These are phyloP conservation scores for Boletus reticulatus DNA, from an alignment of 768 basidiomycete genomes.

Conservation along the genomic window DNA sequence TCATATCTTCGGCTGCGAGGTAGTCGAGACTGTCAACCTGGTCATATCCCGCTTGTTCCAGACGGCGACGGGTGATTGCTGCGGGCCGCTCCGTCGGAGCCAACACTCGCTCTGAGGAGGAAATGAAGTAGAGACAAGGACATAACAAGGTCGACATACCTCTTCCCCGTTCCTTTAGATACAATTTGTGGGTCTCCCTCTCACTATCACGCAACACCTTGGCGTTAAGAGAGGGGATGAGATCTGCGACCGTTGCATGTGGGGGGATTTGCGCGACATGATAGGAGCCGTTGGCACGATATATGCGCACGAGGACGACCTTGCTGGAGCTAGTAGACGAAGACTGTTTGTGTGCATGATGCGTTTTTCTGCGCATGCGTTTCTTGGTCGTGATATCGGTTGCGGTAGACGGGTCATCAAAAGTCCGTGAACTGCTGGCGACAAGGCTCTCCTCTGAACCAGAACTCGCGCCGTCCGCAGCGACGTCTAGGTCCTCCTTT, in stretches of 20 bases:
- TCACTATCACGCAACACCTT: slow-evolving; percentile 52
- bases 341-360: slow-evolving; percentile 15
- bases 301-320: slow-evolving; percentile 68
- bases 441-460: slow-evolving; percentile 36
- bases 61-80: slow-evolving; percentile 74
- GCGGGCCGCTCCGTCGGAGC: slow-evolving; percentile 81
- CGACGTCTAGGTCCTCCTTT: slow-evolving; percentile 39
- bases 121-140: background rate
- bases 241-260: slow-evolving; percentile 62
- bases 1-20: slow-evolving; percentile 73
- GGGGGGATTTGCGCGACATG: slow-evolving; percentile 66
- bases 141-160: slow-evolving; percentile 41
- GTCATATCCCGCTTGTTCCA: slow-evolving; percentile 89
- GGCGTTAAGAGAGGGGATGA: slow-evolving; percentile 59
- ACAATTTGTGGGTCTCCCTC: slow-evolving; percentile 63
- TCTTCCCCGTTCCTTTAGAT: slow-evolving; percentile 72
- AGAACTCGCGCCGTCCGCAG: slow-evolving; percentile 38
- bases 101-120: slow-evolving; percentile 71
- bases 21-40: slow-evolving; percentile 75
- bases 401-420: slow-evolving; percentile 11
- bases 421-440: slow-evolving; percentile 16
- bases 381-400: slow-evolving; percentile 17
- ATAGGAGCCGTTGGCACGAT: slow-evolving; percentile 69
- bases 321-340: slow-evolving; percentile 19
- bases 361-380: slow-evolving; percentile 26